Base-by-base conservation (phyloP, 345 rosid species). In the Eucalyptus erythrocorys region DNA sequence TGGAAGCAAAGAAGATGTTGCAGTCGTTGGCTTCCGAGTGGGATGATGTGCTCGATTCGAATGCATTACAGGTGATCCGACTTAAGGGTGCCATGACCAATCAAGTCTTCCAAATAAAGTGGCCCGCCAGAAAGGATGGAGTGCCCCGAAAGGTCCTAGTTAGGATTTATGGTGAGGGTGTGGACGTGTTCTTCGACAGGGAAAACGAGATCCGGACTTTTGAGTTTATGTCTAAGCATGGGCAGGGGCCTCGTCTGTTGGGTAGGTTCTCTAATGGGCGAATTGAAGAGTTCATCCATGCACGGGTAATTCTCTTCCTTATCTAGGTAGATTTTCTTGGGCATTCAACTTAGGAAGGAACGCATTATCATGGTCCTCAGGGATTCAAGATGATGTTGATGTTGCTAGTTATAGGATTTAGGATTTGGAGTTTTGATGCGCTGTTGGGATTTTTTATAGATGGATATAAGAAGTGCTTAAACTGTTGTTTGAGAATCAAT, bases 51-150 rank as follows among this genome's bases (percentile, higher is more conserved):
- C 93, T 94, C 86, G 98, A 95, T 88, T 88, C 91, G 68, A 91
- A 93, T 87, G 94, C 96, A 59, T 85, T 96, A 90, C 94, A 94
- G 86, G 96, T 95, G 82, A 91, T 94, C 30, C 98, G 94, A 14
- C 88, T 96, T 32, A 97, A 95, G 84, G 99, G 99, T 82, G 99
- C 99, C 6, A 94, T 97, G 98, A 97, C 99, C 15, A 97, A 97
- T 88, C 93, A 95, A 93, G 98, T 96, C 30, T 97, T 86, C 91
- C 94, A 87, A 87, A 85, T 86, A 57, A 93, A 88, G 87, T 93
- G 90, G 99, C 97, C 98, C 1, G 92, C 94, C 87, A 64, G 87
- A 89, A 85, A 87, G 43, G 91, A 87, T 87, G 11, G 89, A 84
- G 90, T 89, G 66, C 92, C 95, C 0, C 89, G 89, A 26, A 92